These are phyloP conservation scores for Pythium dissimile DNA, from an alignment of 352 stramenopile genomes.

Conservation along the genomic window DNA sequence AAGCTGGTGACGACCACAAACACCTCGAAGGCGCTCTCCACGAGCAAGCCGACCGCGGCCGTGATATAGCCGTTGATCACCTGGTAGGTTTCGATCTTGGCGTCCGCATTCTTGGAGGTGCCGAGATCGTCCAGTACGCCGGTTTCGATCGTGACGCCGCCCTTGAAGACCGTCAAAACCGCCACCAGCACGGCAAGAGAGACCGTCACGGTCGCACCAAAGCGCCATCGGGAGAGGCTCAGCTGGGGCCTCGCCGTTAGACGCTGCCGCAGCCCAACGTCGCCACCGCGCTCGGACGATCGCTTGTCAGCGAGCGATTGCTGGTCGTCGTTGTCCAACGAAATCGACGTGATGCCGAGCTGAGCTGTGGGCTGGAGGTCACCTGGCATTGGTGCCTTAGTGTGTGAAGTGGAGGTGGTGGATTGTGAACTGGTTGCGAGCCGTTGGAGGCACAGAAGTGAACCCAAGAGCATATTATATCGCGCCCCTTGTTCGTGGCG, in stretches of 20 bases:
- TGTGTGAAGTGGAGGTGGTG: too few relatives aligned
- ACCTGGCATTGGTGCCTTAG: too few relatives aligned
- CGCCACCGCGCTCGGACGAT: not conserved
- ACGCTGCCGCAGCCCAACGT: not conserved
- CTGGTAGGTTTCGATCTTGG: conserved; percentile 32
- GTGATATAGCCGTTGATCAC: conserved; percentile 35
- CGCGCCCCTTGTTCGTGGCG: too few relatives aligned
- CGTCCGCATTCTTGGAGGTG: conserved; percentile 27
- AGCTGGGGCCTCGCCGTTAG: conserved; percentile 21
- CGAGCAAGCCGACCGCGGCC: conserved; percentile 19
- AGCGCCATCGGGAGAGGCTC: not conserved
- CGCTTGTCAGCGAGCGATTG: not conserved
- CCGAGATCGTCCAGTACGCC: conserved; percentile 31
- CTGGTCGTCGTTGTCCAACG: too few relatives aligned
- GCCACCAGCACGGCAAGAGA: not conserved
- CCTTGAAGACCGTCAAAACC: conserved; percentile 30
- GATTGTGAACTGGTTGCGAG: too few relatives aligned
- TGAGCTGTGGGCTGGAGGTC: too few relatives aligned
- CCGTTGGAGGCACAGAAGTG: too few relatives aligned
- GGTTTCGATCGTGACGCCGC: conserved; percentile 30
- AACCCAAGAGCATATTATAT: too few relatives aligned
- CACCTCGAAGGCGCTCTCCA: conserved; percentile 30
- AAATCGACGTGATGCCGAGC: too few relatives aligned
- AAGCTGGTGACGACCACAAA: conserved; percentile 39
- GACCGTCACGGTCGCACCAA: not conserved